Evolutionary conservation across 495 filamentous ascomycete species (phyloP).

Genomic region (Tuber magnatum): DNA sequence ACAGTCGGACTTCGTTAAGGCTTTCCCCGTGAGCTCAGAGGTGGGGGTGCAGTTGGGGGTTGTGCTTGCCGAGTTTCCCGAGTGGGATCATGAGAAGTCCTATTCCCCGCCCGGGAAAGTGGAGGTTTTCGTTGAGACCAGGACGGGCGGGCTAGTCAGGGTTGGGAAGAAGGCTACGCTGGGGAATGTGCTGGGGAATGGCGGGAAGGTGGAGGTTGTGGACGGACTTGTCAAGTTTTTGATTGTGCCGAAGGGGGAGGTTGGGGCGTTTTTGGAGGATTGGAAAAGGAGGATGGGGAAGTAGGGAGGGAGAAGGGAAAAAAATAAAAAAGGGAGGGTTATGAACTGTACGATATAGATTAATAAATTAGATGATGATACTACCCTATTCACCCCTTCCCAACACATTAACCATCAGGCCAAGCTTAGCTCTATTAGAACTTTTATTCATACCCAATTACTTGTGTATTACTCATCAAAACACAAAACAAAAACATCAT

Average conservation of each 20-base stretch:
- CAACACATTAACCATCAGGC: not conserved
- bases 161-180: conserved; percentile 77
- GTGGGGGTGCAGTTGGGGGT: conserved; percentile 68
- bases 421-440: conserved; percentile 5
- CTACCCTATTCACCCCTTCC: not conserved
- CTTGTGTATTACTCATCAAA: conserved; percentile 20
- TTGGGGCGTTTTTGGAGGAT: conserved; percentile 67
- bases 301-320: not conserved
- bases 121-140: conserved; percentile 87
- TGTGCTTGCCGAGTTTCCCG: conserved; percentile 62
- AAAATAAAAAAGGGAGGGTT: no score
- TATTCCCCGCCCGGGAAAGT: conserved; percentile 56
- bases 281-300: conserved; percentile 53
- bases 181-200: conserved; percentile 59
- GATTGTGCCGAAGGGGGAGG: conserved; percentile 64
- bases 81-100: conserved; percentile 71
- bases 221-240: conserved; percentile 77
- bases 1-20: conserved; percentile 84
- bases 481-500: conserved; percentile 17
- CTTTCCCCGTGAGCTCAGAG: conserved; percentile 63
- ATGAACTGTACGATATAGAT: not conserved
- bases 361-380: not conserved
- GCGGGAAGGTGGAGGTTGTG: conserved; percentile 73
- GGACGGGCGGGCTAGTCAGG: conserved; percentile 71
- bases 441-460: conserved; percentile 23